phyloP scores from a whole-genome alignment of 768 basidiomycete species.

The Psilocybe cubensis region DNA sequence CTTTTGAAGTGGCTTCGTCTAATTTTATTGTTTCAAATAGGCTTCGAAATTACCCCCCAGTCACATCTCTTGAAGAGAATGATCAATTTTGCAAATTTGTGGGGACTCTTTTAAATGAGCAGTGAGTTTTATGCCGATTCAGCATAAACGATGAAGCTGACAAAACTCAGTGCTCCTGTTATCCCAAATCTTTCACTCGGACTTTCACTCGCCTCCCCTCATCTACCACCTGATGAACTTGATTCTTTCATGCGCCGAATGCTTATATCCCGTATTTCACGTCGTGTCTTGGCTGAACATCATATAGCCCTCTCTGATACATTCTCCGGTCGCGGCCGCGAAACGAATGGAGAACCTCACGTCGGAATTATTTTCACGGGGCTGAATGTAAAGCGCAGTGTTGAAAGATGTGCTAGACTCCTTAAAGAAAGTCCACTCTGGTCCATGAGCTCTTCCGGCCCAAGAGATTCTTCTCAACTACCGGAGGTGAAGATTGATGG shows the following conservation, averaged over 20 bases:
- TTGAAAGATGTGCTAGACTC: constrained; percentile 68
- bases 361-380: constrained; percentile 88
- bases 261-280: constrained; percentile 88
- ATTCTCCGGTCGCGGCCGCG: constrained; percentile 39
- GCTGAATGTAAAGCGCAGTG: constrained; percentile 67
- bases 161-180: constrained; percentile 57
- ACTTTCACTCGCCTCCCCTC: constrained; percentile 81
- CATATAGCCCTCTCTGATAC: constrained; percentile 81
- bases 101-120: constrained; percentile 64
- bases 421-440: constrained; percentile 52
- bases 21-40: constrained; percentile 36
- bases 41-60: constrained; percentile 72
- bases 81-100: constrained; percentile 78
- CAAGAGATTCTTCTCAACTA: constrained; percentile 36
- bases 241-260: constrained; percentile 91
- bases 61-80: constrained; percentile 77
- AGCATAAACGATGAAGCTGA: neutral
- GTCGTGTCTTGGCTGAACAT: constrained; percentile 88
- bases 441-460: constrained; percentile 40
- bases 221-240: constrained; percentile 75
- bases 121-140: constrained; percentile 52
- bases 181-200: constrained; percentile 86
- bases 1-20: neutral
- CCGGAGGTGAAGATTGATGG: constrained; percentile 77
- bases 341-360: constrained; percentile 52